Conservation (phyloP, 2,329 filamentous ascomycete genomes). For the Paraphoma chrysanthemicola region DNA sequence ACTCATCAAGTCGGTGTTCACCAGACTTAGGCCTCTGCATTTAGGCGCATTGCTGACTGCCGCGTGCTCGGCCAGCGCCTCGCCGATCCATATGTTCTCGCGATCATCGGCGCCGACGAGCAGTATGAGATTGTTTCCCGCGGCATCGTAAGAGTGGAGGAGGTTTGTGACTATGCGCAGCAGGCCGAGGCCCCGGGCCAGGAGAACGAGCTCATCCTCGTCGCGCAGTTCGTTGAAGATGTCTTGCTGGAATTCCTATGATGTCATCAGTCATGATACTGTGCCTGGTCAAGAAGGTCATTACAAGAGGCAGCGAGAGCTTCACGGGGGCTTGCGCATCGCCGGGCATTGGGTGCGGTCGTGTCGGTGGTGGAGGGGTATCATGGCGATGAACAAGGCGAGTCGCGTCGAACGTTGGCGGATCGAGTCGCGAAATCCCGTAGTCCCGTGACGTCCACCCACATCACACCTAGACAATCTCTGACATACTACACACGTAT, state of each 20-base stretch:
- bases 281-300: slow-evolving; percentile 15
- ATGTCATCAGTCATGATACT: slow-evolving; percentile 26
- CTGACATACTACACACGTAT: too few species aligned
- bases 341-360: slow-evolving; percentile 44
- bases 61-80: slow-evolving; percentile 93
- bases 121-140: slow-evolving; percentile 90
- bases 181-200: slow-evolving; percentile 90
- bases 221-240: slow-evolving; percentile 76
- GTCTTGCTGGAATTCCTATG: slow-evolving; percentile 85
- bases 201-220: slow-evolving; percentile 92
- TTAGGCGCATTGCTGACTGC: slow-evolving; percentile 83
- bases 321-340: slow-evolving; percentile 69
- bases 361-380: slow-evolving; percentile 22
- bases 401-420: slow-evolving; percentile 20
- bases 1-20: slow-evolving; percentile 93
- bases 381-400: slow-evolving; percentile 17
- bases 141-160: slow-evolving; percentile 94
- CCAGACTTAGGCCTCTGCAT: slow-evolving; percentile 84
- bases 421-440: slow-evolving; percentile 36
- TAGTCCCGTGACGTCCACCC: slow-evolving; percentile 27
- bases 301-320: slow-evolving; percentile 77
- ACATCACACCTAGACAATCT: not conserved
- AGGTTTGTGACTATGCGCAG: slow-evolving; percentile 94
- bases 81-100: slow-evolving; percentile 96
- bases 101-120: slow-evolving; percentile 88